Conservation (phyloP, 805 yeast species). For the Sugiyamaella chiloensis region DNA sequence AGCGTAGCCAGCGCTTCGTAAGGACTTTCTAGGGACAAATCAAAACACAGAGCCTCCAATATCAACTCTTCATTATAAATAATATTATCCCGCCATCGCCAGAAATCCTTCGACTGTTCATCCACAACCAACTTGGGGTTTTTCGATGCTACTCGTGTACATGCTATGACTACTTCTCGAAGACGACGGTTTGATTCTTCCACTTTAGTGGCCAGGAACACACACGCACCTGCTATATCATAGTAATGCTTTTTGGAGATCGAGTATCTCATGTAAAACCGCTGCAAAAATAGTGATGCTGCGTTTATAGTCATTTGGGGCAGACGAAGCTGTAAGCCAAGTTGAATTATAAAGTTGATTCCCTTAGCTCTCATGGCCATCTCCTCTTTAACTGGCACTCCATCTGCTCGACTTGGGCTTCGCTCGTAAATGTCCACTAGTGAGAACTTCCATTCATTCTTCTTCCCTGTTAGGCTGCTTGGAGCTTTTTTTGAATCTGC, state of each 20-base stretch:
- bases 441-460: conserved; percentile 26
- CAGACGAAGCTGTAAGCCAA: conserved; percentile 43
- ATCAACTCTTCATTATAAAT: conserved; percentile 45
- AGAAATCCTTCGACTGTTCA: conserved; percentile 47
- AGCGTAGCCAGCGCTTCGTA: conserved; percentile 27
- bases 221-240: conserved; percentile 49
- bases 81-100: conserved; percentile 50
- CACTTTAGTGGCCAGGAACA: conserved; percentile 52
- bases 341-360: conserved; percentile 43
- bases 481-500: neutral
- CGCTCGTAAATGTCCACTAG: conserved; percentile 20
- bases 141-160: conserved; percentile 48
- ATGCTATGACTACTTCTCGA: conserved; percentile 47
- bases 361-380: conserved; percentile 46
- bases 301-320: conserved; percentile 49
- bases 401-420: conserved; percentile 27
- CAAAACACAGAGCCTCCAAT: conserved; percentile 47
- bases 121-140: conserved; percentile 39
- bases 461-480: conserved; percentile 2
- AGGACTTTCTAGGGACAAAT: conserved; percentile 43
- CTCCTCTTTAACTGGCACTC: conserved; percentile 32
- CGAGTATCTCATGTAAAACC: conserved; percentile 50
- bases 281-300: conserved; percentile 47
- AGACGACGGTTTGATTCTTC: conserved; percentile 51
- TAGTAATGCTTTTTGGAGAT: conserved; percentile 44